Evolutionary conservation across 75 land plant species (phyloP), one percentile per base, ranked within the genome.

Genomic region (Gnetum montanum): DNA sequence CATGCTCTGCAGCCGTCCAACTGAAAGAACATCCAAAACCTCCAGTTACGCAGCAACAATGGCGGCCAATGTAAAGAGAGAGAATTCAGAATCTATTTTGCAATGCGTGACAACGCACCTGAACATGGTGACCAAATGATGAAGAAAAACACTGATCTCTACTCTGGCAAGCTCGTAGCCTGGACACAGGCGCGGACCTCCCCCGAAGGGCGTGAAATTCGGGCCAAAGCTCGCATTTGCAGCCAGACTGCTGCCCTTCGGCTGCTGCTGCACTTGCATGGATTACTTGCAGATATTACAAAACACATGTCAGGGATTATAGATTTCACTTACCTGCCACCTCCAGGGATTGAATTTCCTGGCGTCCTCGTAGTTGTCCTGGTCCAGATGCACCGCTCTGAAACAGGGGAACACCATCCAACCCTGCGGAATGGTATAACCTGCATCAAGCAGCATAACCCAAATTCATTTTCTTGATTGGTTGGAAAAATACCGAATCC

Each of bases 341-440:
- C 94, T 79, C 88, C 88, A 92, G 1, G 97, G 97, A 59, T 87
- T 72, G 45, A 92, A 92, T 22, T 66, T 66, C 4, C 76, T 72
- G 31, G 97, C 85, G 45, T 87, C 78, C 4, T 34, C 31, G 58
- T 73, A 92, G 47, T 70, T 45, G 0, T 68, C 66, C 7, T 67
- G 61, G 48, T 84, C 78, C 20, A 84, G 35, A 64, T 92, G 97
- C 1, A 92, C 80, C 0, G 85, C 82, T 33, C 85, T 61, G 31
- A 88, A 79, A 3, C 79, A 84, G 19, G 89, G 77, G 34, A 92
- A 77, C 4, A 92, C 89, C 49, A 52, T 55, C 74, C 81, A 88
- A 3, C 83, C 97, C 58, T 81, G 83, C 3, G 97, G 97, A 44
- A 92, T 88, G 8, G 73, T 67, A 40, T 84, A 80, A 12, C 82